Percentiles rank a stretch among this genome's conserved stretches.
These are phyloP conservation scores for Hura crepitans DNA, from an alignment of 441 rosid species.

Conservation along the genomic window DNA sequence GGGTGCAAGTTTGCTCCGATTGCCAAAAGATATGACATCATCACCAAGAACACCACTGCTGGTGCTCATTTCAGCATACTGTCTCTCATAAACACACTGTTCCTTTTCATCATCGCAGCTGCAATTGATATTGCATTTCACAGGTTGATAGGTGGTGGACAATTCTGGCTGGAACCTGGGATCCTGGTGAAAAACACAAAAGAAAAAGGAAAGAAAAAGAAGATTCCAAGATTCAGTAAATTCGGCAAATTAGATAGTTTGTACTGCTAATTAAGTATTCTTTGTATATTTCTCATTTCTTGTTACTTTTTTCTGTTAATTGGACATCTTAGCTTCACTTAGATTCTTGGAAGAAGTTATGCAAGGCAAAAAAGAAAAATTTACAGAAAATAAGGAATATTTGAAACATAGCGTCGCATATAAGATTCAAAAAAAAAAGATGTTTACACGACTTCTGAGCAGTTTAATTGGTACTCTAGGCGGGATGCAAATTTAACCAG, in stretches of 20 bases:
- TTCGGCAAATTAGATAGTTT: not conserved
- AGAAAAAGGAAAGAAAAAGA: not conserved
- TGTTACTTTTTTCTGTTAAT: not conserved
- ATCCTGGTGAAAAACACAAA: conserved; percentile 46
- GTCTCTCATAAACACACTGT: conserved; percentile 81
- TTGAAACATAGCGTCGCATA: too few species aligned
- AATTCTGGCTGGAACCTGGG: conserved; percentile 79
- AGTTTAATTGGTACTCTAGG: not conserved
- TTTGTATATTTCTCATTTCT: not conserved
- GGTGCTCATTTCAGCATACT: conserved; percentile 83
- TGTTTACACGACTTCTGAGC: not conserved
- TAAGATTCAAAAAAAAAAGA: not conserved
- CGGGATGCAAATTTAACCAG: not conserved
- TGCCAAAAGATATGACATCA: conserved; percentile 80
- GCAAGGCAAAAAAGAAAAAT: not conserved
- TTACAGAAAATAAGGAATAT: too few species aligned
- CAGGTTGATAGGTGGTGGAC: conserved; percentile 67
- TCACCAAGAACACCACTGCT: conserved; percentile 88
- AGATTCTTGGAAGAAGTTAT: not conserved
- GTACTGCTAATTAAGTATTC: not conserved
- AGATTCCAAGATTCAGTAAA: not conserved
- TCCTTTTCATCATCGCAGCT: conserved; percentile 52
- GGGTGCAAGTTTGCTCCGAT: conserved; percentile 62
- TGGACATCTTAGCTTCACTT: not conserved
- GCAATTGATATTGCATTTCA: conserved; percentile 76